These are phyloP conservation scores for Sphenostylis stenocarpa DNA, from an alignment of 306 rosid genomes.

Conservation along the genomic window DNA sequence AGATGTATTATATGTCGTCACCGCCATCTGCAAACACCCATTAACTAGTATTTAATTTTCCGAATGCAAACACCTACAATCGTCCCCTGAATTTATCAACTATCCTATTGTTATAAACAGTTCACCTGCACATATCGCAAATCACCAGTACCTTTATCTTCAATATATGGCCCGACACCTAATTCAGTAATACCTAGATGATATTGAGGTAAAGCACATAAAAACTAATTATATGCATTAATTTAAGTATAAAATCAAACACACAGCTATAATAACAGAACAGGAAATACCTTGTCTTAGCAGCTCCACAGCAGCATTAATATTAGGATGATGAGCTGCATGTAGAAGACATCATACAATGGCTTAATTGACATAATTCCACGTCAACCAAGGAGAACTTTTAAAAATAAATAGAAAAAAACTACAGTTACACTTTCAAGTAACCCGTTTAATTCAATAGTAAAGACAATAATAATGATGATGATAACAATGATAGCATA, in stretches of 20 bases:
- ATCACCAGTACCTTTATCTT: conserved; percentile 83
- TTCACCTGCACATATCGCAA: conserved; percentile 83
- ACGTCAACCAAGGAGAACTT: neutral
- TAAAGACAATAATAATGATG: no score
- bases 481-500: no score
- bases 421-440: neutral
- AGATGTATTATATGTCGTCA: conserved; percentile 81
- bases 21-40: conserved; percentile 80
- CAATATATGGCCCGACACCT: conserved; percentile 61
- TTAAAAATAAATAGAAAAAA: neutral
- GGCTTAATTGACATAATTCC: conserved; percentile 20
- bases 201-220: conserved; percentile 1
- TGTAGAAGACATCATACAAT: neutral
- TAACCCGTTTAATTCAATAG: no score
- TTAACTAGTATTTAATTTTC: conserved; percentile 14
- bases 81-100: conserved; percentile 27
- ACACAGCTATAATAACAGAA: neutral
- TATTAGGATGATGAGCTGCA: conserved; percentile 96
- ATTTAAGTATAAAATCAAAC: neutral
- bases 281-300: conserved; percentile 60
- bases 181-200: conserved; percentile 66
- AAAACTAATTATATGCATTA: neutral
- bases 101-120: neutral
- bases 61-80: neutral
- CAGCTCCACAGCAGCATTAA: conserved; percentile 81